Base-by-base conservation (phyloP, 164 flowering plant species). In the Santalum album region DNA sequence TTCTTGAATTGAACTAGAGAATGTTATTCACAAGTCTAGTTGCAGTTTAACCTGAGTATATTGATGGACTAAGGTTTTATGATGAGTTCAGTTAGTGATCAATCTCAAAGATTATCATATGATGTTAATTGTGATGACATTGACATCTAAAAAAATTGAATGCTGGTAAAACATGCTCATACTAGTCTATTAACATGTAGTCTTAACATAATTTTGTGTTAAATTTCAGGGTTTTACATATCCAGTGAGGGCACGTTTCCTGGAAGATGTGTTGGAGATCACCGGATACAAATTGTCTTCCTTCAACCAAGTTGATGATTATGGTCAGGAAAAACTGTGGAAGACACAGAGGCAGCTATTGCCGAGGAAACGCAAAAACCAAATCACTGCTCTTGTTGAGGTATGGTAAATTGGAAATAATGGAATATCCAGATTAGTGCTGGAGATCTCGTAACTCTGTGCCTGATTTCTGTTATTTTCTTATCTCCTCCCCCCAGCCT, bases 301-400 rank as follows among this genome's bases (percentile, higher is more conserved):
- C 49, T 87, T 83, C 68, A 92, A 92, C 63, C 99, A 92, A 82
- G 54, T 92, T 71, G 99, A 92, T 78, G 97, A 92, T 64, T 92
- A 87, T 79, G 99, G 99, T 59, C 95, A 90, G 78, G 99, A 94
- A 46, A 94, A 87, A 66, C 3, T 80, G 74, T 89, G 99, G 99
- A 94, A 94, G 66, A 94, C 95, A 39, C 92, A 94, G 55, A 80
- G 54, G 71, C 99, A 89, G 73, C 77, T 90, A 52, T 67, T 69
- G 34, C 90, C 99, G 22, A 66, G 92, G 42, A 94, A 89, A 74
- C 81, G 81, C 63, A 94, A 87, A 77, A 94, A 87, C 69, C 85
- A 90, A 72, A 83, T 94, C 22, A 82, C 90, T 51, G 44, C 80
- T 62, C 91, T 87, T 57, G 99, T 90, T 66, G 99, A 94, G 99